These are phyloP conservation scores for Whalleya microplaca DNA, from an alignment of 2,329 filamentous ascomycete genomes.

Conservation along the genomic window DNA sequence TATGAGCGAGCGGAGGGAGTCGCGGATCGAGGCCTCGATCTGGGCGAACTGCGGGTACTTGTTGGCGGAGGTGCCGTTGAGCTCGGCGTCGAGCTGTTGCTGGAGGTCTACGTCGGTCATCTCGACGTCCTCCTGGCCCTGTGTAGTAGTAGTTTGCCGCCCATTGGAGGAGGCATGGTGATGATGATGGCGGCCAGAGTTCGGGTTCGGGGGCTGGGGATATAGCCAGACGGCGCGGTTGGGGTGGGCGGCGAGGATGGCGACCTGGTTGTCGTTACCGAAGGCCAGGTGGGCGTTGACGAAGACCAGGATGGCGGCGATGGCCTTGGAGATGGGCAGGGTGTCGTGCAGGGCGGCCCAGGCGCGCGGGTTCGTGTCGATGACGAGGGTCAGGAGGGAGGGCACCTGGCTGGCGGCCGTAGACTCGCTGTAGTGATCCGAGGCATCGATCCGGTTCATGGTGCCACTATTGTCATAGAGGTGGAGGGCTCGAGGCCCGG, in stretches of 20 bases:
- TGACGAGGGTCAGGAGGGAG: constrained; percentile 84
- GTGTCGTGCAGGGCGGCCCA: constrained; percentile 79
- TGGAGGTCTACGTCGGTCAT: constrained; percentile 56
- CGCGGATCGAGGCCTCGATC: constrained; percentile 79
- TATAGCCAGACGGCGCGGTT: constrained; percentile 90
- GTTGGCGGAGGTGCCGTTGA: constrained; percentile 62
- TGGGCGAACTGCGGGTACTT: constrained; percentile 93
- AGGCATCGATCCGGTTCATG: constrained; percentile 62
- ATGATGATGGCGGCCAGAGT: constrained; percentile 23
- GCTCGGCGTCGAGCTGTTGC: constrained; percentile 1
- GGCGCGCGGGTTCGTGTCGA: constrained; percentile 96
- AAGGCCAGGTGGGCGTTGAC: constrained; percentile 95
- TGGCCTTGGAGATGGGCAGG: constrained; percentile 79
- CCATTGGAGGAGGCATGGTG: constrained; percentile 14
- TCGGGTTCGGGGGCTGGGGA: constrained; percentile 55
- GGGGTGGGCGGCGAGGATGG: constrained; percentile 86
- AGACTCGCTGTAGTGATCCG: constrained; percentile 62
- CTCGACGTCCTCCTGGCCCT: constrained; percentile 55
- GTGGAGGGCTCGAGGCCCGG: constrained; percentile 12
- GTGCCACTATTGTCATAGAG: constrained; percentile 32
- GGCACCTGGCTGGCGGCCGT: constrained; percentile 61
- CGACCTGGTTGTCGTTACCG: constrained; percentile 91
- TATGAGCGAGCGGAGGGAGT: constrained; percentile 75
- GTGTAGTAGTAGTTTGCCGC: constrained; percentile 12
- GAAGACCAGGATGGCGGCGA: constrained; percentile 91